Base-by-base conservation (phyloP, 768 basidiomycete species). In the Boletus vermiculosoides region DNA sequence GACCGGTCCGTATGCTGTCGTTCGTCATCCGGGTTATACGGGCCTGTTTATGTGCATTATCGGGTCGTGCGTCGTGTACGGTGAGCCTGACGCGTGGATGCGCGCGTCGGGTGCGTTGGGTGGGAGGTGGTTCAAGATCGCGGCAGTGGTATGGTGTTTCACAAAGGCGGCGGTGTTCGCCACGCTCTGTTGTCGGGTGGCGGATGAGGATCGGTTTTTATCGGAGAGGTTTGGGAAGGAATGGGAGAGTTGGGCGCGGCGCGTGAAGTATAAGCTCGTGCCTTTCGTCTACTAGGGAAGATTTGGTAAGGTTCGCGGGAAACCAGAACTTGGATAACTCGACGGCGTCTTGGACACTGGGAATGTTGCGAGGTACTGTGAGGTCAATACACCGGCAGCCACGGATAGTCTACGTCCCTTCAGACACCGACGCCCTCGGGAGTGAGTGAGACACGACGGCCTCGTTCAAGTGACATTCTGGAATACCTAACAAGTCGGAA, bases 1-100 rank as follows among this genome's bases (percentile, higher is more conserved):
- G n/a, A 52, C 31, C 0, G 70, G 69, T 2, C 67, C 66, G 1
- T 74, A 73, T 31, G n/a, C 58, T 1, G 28, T 63, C 23, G 61
- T 73, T 5, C 67, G 71, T 2, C 73, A 74, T 30, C 70, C 71
- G 1, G 60, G 61, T n/a, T 74, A 73, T 36, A 39, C 59, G 1
- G 57, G 57, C 6, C 7, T 58, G 12, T 9, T 57, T 8, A 37
- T 50, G 15, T 56, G 47, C 18, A 33, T 59, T 3, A 0, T 46
- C 9, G 46, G 54, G 4, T 50, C 54, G 31, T 40, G 47, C 3
- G 9, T 55, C 16, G 20, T 47, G 16, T 8, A 58, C 1, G 52
- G 47, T 4, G 45, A 9, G 4, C 51, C 53, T 0, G 58, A 46
- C 8, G 44, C 60, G 28, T 28, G 28, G 28, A 4, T 28, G 28